Evolutionary conservation across 208 protist species (phyloP), one percentile per base, ranked within the genome.

Genomic region (Acanthamoeba culbertsoni): DNA sequence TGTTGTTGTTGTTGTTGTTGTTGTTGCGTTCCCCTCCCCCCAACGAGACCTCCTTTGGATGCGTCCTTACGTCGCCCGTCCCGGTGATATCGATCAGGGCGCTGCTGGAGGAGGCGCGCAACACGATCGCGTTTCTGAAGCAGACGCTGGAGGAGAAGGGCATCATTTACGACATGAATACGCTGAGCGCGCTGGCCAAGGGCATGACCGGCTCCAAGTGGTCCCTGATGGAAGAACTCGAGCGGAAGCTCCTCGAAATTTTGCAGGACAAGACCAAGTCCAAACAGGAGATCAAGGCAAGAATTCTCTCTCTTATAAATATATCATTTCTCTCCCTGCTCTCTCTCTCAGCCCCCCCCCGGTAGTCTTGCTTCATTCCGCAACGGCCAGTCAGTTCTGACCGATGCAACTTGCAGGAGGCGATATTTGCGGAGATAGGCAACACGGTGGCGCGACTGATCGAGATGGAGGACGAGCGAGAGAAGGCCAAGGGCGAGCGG

Each of bases 151-250:
- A 59, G 28, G 79, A 65, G 33, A 89, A 65, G 55, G 51, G 55
- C 16, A 89, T 89, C 14, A 26, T 89, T 18, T 65, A 68, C 35
- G 55, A 89, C 16, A 89, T 46, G 48, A 59, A 89, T 51, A 33
- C 45, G 12, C 45, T 82, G n/a, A 82, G 37, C 45, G 42, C 45
- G 12, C 71, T 82, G 43, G 53, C 42, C 71, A 82, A 82, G 42
- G 71, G 71, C 37, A 82, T 82, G 71, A 31, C 45, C 43, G 71
- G 46, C 4, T 65, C 46, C 45, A 89, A 89, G 53, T 65, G 46
- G 51, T 89, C 79, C 26, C 46, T 89, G 33, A 68, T 89, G 46
- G 79, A 89, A 33, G 51, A 89, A 35, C 46, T 89, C 31, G 79
- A 89, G 79, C 2, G 55, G 31, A 14, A 35, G 14, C 51, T 89